Evolutionary conservation across 1,284 basidiomycete genomes (phyloP), one percentile per base, ranked within the genome.

Genomic region (Tilletia walkeri): DNA sequence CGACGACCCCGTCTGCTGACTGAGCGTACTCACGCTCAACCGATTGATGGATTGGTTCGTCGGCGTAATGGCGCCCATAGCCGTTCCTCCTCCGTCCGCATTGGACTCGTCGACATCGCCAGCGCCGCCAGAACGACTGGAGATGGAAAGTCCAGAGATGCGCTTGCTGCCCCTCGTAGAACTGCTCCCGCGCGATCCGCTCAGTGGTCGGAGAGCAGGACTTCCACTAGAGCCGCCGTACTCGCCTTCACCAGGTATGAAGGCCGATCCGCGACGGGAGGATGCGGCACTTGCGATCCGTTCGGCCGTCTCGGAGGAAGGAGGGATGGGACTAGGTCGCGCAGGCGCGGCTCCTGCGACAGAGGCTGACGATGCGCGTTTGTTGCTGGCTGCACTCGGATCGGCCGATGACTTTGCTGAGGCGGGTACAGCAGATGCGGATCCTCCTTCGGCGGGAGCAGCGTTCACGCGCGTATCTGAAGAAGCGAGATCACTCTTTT

Each of bases 301-400:
- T 30, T 67, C 67, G 16, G 67, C 67, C 38, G 67, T 67, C 34
- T 67, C 53, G 38, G 48, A 67, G 16, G 67, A 67, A 30, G 47
- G 53, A 9, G 67, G 67, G 59, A 67, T 54, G 34, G 67, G 47
- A 9, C 20, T 20, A 2, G 67, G 67, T 9, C 67, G 67, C 20
- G 67, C 41, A n/a, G 67, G 67, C n/a, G 67, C 45, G 14, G 18
- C 10, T 3, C 30, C 49, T n/a, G 30, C 18, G n/a, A 50, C 10
- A 9, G 49, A 36, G 36, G 65, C 49, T 1, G 54, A 30, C 12
- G 54, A 30, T 24, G 54, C 34, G 54, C 50, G 50, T 3, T 53
- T 53, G 50, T 53, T 53, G 50, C n/a, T 53, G 50, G 14, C 41
- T 45, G 41, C 41, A 9, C 24, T 30, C 24, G 24, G 24, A 30